Base-by-base conservation (phyloP, 2,329 filamentous ascomycete genomes). In the Aspergillus oerlinghausenensis region DNA sequence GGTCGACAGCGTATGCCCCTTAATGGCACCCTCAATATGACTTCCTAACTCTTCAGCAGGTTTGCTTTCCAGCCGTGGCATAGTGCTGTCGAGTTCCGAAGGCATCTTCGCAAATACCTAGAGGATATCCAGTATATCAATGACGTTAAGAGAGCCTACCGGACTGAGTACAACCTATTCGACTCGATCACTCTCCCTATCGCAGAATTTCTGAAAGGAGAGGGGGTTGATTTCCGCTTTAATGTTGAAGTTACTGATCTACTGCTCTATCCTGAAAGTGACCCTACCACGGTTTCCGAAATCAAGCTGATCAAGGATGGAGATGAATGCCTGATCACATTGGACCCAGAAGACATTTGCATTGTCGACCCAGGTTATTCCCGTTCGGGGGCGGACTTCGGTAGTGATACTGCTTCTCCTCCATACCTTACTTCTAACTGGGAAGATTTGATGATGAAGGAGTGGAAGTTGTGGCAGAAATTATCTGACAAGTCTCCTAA, bases 291-390 rank as follows among this genome's bases (percentile, higher is more conserved):
- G 14, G 64, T 65, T 11, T 67, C 66, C 17, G 61, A 61, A 48
- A 65, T 70, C 45, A 29, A 29, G 28, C 28, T 29, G 28, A 59
- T 56, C 14, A 45, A 60, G 29, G 58, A 65, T 28, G 67, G 67
- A 49, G 26, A 58, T n/a, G 49, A 63, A 10, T 56, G 55, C 17
- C 55, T 58, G 17, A 55, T 68, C 14, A 60, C 64, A 19, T 55
- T 72, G 8, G 63, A 63, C 23, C 59, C 62, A 51, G 48, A 67
- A 38, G 75, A 77, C 52, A 64, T 75, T 32, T 65, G 73, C 25
- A 67, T 77, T 45, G 61, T 72, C 26, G 75, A 69, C 9, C 65
- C 75, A 25, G 73, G 73, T 3, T 75, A 71, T 17, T 67, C 74
- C 61, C 71, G 68, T 3, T 66, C 70, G 38, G 68, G 66, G 48